A percentile compares a stretch with the other conserved stretches of the same genome.
These are phyloP conservation scores for Phytophthora gonapodyides DNA, from an alignment of 352 stramenopile genomes.

Conservation along the genomic window DNA sequence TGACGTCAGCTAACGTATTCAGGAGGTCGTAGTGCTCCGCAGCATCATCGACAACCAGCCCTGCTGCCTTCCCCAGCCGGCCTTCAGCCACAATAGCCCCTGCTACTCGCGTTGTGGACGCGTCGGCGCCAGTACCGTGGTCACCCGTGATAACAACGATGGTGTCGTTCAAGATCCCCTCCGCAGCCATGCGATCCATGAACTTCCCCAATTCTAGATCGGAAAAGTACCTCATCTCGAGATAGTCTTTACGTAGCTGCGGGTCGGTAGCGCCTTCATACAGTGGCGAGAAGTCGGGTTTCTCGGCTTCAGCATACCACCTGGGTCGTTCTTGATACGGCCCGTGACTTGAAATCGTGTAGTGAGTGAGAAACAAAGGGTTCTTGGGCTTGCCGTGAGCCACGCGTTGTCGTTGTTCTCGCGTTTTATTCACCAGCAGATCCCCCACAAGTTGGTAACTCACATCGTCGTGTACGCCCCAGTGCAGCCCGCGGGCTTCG, in stretches of 20 bases:
- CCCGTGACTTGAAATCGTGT: slow-evolving; percentile 64
- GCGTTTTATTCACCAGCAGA: slow-evolving; percentile 52
- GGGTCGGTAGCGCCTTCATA: slow-evolving; percentile 34
- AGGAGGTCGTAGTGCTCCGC: slow-evolving; percentile 46
- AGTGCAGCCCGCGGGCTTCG: slow-evolving; percentile 26
- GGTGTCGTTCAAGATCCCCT: slow-evolving; percentile 55
- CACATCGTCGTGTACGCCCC: slow-evolving; percentile 64
- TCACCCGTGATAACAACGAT: slow-evolving; percentile 61
- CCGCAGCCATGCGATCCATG: slow-evolving; percentile 47
- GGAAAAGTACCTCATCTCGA: slow-evolving; percentile 57
- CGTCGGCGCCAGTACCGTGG: slow-evolving; percentile 50
- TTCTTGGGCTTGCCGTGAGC: slow-evolving; percentile 32
- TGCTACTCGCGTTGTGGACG: slow-evolving; percentile 40
- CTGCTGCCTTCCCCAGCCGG: slow-evolving; percentile 31
- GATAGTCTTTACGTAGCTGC: slow-evolving; percentile 40
- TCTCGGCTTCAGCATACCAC: slow-evolving; percentile 40
- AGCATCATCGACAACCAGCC: slow-evolving; percentile 35
- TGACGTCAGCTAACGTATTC: slow-evolving; percentile 46
- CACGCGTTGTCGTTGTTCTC: slow-evolving; percentile 35
- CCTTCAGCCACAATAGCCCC: slow-evolving; percentile 43
- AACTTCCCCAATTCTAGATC: slow-evolving; percentile 59
- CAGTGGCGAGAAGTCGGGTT: slow-evolving; percentile 51
- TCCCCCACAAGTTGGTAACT: slow-evolving; percentile 53
- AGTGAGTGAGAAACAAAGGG: slow-evolving; percentile 60
- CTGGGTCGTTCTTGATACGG: slow-evolving; percentile 39